Evolutionary conservation across 192 early-diverging fungal genomes (phyloP).

Genomic region (Phlyctochytrium planicorne): DNA sequence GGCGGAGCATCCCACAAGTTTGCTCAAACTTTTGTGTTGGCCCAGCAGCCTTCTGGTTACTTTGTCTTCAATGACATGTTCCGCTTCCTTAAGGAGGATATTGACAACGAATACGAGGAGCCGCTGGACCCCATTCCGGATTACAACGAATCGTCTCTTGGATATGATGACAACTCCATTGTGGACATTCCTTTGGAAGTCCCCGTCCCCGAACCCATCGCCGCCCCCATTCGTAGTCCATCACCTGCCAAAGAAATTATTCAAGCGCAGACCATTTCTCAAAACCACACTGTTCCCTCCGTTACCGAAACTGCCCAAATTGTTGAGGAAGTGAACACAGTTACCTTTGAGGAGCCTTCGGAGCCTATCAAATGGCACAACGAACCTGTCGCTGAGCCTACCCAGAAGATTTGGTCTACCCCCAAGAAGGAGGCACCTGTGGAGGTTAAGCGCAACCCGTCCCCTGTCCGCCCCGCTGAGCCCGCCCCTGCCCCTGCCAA

Average conservation of each 20-base stretch:
- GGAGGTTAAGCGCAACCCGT: background rate
- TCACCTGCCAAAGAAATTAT: constrained; percentile 2
- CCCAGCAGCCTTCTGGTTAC: constrained; percentile 85
- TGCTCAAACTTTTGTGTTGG: constrained; percentile 89
- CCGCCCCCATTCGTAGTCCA: constrained; percentile 7
- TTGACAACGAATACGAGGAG: constrained; percentile 58
- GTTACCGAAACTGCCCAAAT: constrained; percentile 13
- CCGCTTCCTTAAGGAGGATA: constrained; percentile 91
- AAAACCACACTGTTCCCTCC: background rate
- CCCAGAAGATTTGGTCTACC: background rate
- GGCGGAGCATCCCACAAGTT: constrained; percentile 80
- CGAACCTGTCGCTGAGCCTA: constrained; percentile 12
- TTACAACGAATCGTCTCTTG: constrained; percentile 14
- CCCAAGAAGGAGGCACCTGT: background rate
- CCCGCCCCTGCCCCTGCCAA: background rate
- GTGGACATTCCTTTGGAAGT: constrained; percentile 14
- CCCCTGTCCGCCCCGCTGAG: constrained; percentile 8
- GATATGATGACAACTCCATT: constrained; percentile 13
- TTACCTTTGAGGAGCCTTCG: background rate
- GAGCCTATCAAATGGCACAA: constrained; percentile 15
- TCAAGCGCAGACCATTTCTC: background rate
- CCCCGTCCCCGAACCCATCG: constrained; percentile 23
- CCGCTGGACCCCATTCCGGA: constrained; percentile 23
- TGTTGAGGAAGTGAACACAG: background rate
- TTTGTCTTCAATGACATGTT: constrained; percentile 94